Base-by-base conservation (phyloP, 352 stramenopile species). In the Phytopythium sindhum region DNA sequence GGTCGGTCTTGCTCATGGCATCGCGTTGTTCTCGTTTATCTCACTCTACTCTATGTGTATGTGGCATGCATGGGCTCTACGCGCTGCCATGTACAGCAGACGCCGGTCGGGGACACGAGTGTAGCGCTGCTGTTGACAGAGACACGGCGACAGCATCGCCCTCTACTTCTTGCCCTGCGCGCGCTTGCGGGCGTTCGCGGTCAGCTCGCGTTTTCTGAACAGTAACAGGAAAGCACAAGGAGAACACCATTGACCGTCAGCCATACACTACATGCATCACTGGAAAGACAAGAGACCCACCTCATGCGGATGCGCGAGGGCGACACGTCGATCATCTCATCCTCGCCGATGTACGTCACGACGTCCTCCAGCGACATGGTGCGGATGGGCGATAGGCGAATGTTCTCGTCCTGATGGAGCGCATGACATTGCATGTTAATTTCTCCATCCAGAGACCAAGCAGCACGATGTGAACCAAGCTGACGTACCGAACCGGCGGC, bases 241-340 rank as follows among this genome's bases (percentile, higher is more conserved):
- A 24, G 31, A 24, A 17, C 8, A 29, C 5, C 44, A 51, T n/a
- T n/a, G n/a, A 6, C 2, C 44, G n/a, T 51, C 44, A 28, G 10
- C n/a, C n/a, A 9, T 29, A 4, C 44, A 28, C n/a, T 17, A 6
- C 4, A 1, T 10, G 29, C 29, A 24, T 21, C 11, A 60, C 10
- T 28, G 39, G 17, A 9, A 8, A 0, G 31, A 52, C 24, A 8
- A 41, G 26, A 15, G 14, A 69, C 73, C 28, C 57, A 85, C 77
- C 78, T 70, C 72, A 99, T 93, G 60, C 97, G 88, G 51, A 99
- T 97, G 68, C 82, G 96, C 28, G 74, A 75, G 21, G 97, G 97
- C 45, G 97, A 99, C 17, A 99, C 91, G 72, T 99, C 97, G 62
- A 99, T 97, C 73, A 99, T 98, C 78, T 99, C 97, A 75, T 99